phyloP scores from a whole-genome alignment of 306 rosid species.

The Inga leiocalycina region DNA sequence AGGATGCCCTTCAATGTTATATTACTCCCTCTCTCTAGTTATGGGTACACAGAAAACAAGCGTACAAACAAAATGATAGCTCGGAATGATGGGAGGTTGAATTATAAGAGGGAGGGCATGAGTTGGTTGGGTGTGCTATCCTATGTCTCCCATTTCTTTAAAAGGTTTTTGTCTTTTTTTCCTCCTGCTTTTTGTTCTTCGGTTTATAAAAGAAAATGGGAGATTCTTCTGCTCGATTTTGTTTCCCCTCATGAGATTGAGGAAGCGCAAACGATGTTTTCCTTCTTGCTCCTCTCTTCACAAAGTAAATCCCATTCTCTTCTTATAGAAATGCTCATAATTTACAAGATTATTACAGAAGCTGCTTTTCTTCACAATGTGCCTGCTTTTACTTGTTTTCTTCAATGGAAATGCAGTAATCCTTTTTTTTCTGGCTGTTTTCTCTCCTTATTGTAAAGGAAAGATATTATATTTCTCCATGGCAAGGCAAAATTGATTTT shows the following conservation, averaged over 20 bases:
- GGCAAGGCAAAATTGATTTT: neutral
- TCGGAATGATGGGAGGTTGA: constrained; percentile 56
- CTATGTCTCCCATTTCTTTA: constrained; percentile 52
- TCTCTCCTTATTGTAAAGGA: constrained; percentile 19
- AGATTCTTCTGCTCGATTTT: constrained; percentile 39
- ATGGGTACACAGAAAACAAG: constrained; percentile 39
- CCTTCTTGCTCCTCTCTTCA: constrained; percentile 85
- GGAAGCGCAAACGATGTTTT: constrained; percentile 81
- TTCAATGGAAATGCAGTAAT: constrained; percentile 8
- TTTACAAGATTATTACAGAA: constrained; percentile 23
- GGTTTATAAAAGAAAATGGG: constrained; percentile 40
- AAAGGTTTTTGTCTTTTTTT: constrained; percentile 25
- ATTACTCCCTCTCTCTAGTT: constrained; percentile 4
- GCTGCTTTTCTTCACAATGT: neutral
- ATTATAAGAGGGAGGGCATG: constrained; percentile 53
- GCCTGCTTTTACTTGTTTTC: neutral
- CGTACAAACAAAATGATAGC: constrained; percentile 33
- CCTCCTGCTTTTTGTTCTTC: constrained; percentile 38
- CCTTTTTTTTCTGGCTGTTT: constrained; percentile 6
- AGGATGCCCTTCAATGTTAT: constrained; percentile 24
- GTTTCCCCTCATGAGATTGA: constrained; percentile 73
- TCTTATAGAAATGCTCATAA: constrained; percentile 23
- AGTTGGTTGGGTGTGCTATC: constrained; percentile 55
- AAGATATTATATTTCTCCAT: neutral
- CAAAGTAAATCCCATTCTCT: constrained; percentile 53